Conservation (phyloP, 1,139 yeast species). For the Candida sojae region DNA sequence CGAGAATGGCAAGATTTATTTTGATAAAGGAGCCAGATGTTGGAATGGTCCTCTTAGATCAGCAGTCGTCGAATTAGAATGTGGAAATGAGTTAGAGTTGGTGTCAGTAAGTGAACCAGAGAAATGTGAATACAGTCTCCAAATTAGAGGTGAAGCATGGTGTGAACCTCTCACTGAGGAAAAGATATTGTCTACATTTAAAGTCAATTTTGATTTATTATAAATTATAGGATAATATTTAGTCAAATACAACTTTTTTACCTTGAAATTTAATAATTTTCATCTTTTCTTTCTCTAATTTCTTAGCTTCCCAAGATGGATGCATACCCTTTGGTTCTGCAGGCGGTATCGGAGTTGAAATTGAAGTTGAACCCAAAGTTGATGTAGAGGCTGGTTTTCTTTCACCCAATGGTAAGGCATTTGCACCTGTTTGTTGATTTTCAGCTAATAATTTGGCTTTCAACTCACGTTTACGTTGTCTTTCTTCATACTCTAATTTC, state of each 20-base stretch:
- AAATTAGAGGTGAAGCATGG: conserved; percentile 67
- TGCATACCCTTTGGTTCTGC: conserved; percentile 46
- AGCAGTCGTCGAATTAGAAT: conserved; percentile 62
- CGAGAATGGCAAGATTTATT: conserved; percentile 40
- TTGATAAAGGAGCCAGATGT: conserved; percentile 73
- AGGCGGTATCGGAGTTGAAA: neutral
- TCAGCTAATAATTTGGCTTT: conserved; percentile 42
- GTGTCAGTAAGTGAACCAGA: conserved; percentile 81
- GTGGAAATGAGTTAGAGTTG: conserved; percentile 63
- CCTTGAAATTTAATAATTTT: conserved; percentile 75
- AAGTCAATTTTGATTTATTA: conserved; percentile 26
- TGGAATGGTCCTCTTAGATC: conserved; percentile 94
- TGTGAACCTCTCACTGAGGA: conserved; percentile 48
- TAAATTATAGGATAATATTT: conserved; percentile 12
- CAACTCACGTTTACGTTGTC: conserved; percentile 65
- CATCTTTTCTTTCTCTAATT: conserved; percentile 63
- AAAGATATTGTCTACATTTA: conserved; percentile 27
- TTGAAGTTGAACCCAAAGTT: conserved; percentile 5
- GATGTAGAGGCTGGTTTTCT: conserved; percentile 20
- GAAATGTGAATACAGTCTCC: conserved; percentile 75
- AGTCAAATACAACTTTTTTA: conserved; percentile 76
- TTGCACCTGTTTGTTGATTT: conserved; percentile 38
- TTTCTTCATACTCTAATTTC: conserved; percentile 69
- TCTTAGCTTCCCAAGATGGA: conserved; percentile 96
- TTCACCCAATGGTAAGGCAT: conserved; percentile 41